Conservation (phyloP, 371 early-diverging fungal species). For the Rhizomucor miehei region DNA sequence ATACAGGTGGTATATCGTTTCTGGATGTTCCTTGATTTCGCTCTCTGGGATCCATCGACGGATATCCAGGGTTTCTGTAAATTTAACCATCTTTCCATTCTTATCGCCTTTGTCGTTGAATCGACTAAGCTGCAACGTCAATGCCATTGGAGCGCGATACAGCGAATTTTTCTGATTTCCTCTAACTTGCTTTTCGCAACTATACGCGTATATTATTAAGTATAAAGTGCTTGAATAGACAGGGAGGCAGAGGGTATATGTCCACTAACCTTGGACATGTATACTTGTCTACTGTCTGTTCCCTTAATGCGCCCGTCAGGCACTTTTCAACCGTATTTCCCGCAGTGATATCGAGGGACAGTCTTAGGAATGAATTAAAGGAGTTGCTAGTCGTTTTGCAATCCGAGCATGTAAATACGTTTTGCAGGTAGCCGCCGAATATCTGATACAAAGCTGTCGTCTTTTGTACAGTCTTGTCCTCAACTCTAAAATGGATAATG, state of each 20-base stretch:
- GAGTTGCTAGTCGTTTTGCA: conserved; percentile 72
- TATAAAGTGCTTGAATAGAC: background rate
- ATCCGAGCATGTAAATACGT: conserved; percentile 62
- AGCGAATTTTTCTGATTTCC: conserved; percentile 58
- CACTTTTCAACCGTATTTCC: conserved; percentile 57
- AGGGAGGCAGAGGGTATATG: background rate
- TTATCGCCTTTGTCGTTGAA: conserved; percentile 69
- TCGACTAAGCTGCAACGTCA: conserved; percentile 78
- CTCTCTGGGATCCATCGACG: conserved; percentile 29
- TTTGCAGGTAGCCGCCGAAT: conserved; percentile 82
- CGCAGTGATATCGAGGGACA: conserved; percentile 70
- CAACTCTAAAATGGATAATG: conserved; percentile 36
- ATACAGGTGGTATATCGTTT: conserved; percentile 57
- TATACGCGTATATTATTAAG: background rate
- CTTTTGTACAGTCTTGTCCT: conserved; percentile 63
- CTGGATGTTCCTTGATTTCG: conserved; percentile 28
- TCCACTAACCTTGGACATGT: conserved; percentile 28
- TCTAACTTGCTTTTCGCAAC: conserved; percentile 56
- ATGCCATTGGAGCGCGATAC: conserved; percentile 63
- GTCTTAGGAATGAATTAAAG: conserved; percentile 68
- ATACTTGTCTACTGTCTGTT: conserved; percentile 7
- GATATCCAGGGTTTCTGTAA: conserved; percentile 44
- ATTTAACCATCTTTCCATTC: conserved; percentile 41
- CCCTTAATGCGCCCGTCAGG: conserved; percentile 20
- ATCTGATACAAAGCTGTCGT: conserved; percentile 78